Base-by-base conservation (phyloP, 345 rosid genomes). In the Draba incana region DNA sequence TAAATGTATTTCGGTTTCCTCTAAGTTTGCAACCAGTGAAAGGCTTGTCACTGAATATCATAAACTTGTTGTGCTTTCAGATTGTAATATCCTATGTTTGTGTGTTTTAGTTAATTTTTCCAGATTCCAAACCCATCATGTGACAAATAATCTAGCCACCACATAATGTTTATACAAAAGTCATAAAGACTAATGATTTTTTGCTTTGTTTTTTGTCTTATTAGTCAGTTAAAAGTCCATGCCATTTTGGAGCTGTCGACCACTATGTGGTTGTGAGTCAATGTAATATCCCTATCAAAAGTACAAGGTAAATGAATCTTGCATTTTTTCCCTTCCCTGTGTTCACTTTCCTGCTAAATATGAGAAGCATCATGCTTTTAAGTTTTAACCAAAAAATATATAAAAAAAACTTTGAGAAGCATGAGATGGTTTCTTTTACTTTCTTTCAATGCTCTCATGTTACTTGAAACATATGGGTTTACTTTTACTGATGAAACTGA, bases 361-460 rank as follows among this genome's bases (percentile, higher is more conserved):
- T 11, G 27, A 33, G 33, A 62, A 62, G 38, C 56, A 47, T 12
- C 20, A 15, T 20, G 4, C 42, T 10, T 38, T 49, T n/a, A 49
- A 49, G 28, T 10, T 38, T 49, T n/a, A 49, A 49, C 15, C 15
- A 7, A 3, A 51, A 28, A 12, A 3, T 48, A 48, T 3, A 13
- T 0, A 38, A 64, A 37, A 23, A 2, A 50, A 2, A 38, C 38
- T 10, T 2, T 2, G 39, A 44, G 37, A 67, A 46, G 13, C 11
- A 68, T 68, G 55, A 68, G 39, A 10, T 31, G 41, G 2, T 39
- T 60, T 49, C 3, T 69, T 60, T 58, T 60, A 16, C 44, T 69
- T 39, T 15, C 44, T 58, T 58, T 37, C 50, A 38, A 0, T 58
- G 66, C 57, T 48, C 25, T 69, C 12, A 12, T 69, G 10, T 48